phyloP scores from a whole-genome alignment of 352 stramenopile species.

The Thraustochytrium striatum region DNA sequence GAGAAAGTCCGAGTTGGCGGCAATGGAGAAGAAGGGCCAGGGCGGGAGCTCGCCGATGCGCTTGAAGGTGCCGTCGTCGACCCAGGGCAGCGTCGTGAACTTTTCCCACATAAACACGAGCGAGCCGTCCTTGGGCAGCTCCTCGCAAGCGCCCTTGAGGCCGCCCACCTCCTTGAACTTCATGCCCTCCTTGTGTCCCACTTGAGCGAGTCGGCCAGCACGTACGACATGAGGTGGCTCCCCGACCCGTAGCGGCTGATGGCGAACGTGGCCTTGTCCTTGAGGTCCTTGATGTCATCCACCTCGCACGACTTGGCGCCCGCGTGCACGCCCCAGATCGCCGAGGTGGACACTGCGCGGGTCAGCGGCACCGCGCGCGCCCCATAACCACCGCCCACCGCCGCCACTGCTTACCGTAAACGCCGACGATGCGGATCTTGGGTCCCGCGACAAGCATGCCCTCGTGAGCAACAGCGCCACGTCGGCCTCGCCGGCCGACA shows the following conservation, averaged over 20 bases:
- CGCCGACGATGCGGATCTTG: constrained; percentile 34
- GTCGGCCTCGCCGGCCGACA: constrained; percentile 49
- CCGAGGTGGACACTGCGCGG: constrained; percentile 43
- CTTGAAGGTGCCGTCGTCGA: constrained; percentile 46
- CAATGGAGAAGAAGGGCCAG: constrained; percentile 55
- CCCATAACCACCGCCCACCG: too few relatives aligned
- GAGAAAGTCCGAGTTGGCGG: constrained; percentile 47
- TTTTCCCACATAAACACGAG: constrained; percentile 53
- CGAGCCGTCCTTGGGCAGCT: constrained; percentile 25
- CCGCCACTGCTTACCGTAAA: too few relatives aligned
- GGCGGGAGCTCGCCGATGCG: constrained; percentile 50
- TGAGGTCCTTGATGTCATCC: constrained; percentile 26
- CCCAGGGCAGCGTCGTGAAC: constrained; percentile 51
- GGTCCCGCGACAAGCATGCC: constrained; percentile 34
- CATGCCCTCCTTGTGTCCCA: constrained; percentile 39
- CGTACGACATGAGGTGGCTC: constrained; percentile 54
- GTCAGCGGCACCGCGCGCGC: too few relatives aligned
- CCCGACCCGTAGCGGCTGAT: constrained; percentile 51
- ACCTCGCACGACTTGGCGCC: constrained; percentile 11
- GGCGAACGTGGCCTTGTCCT: constrained; percentile 45
- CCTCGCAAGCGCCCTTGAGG: constrained; percentile 40
- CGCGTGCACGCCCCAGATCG: constrained; percentile 51
- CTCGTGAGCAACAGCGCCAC: constrained; percentile 53
- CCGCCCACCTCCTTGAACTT: constrained; percentile 50
- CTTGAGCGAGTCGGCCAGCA: constrained; percentile 47